These are phyloP conservation scores for Pythium utonaiense DNA, from an alignment of 352 stramenopile genomes.

Conservation along the genomic window DNA sequence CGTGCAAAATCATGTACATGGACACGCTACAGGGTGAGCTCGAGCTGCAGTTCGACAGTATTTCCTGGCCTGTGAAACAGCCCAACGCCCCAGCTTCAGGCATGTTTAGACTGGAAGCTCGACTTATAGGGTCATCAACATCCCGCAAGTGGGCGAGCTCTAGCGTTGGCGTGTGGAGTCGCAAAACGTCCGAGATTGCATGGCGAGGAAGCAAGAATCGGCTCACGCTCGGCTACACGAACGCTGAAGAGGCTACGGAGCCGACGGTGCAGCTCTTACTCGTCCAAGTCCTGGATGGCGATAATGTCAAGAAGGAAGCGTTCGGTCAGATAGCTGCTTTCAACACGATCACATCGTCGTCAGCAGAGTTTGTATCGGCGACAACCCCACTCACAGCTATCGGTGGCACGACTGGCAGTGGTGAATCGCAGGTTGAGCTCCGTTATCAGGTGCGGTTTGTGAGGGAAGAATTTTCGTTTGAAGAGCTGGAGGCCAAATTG, in stretches of 20 bases:
- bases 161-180: constrained; percentile 1
- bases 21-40: constrained; percentile 15
- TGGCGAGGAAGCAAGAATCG: constrained; percentile 14
- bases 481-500: constrained; percentile 22
- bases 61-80: neutral
- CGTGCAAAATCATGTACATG: constrained; percentile 14
- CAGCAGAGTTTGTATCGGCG: constrained; percentile 1
- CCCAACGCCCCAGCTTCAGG: neutral
- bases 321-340: constrained; percentile 28
- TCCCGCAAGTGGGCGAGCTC: constrained; percentile 10
- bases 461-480: constrained; percentile 16
- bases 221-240: constrained; percentile 28
- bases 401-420: neutral
- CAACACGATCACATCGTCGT: neutral
- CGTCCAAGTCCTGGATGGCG: constrained; percentile 10
- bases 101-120: constrained; percentile 15
- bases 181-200: constrained; percentile 4
- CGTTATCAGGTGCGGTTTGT: constrained; percentile 21
- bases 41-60: constrained; percentile 11
- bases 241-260: constrained; percentile 22
- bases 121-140: neutral
- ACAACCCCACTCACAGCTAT: constrained; percentile 4
- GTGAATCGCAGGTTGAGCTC: neutral
- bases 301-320: constrained; percentile 17
- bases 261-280: constrained; percentile 32